Conservation (phyloP, 768 basidiomycete species). For the Calocybe indica region DNA sequence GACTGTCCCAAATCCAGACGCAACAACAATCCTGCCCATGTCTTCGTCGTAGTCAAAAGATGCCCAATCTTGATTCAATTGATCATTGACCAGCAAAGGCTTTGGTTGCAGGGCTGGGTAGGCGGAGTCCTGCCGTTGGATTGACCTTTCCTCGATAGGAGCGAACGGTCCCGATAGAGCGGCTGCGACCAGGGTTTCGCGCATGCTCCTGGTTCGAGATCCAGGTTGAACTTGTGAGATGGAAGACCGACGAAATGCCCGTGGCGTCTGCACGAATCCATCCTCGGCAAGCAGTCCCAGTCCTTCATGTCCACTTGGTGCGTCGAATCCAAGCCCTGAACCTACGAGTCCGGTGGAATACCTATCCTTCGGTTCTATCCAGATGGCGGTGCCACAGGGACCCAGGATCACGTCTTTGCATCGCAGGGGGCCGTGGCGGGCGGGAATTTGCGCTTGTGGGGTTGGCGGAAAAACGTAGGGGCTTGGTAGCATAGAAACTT, state of each 20-base stretch:
- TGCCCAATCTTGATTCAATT: conserved; percentile 39
- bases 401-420: conserved; percentile 52
- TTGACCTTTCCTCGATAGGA: neutral
- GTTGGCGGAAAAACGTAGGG: conserved; percentile 48
- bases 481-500: neutral
- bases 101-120: conserved; percentile 1
- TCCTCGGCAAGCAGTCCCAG: no score
- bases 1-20: conserved; percentile 42
- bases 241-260: no score
- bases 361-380: conserved; percentile 53
- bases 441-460: conserved; percentile 26
- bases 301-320: conserved; percentile 14
- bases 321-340: conserved; percentile 12
- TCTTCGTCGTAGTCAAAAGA: conserved; percentile 60
- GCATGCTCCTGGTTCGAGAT: no score
- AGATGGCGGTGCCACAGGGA: conserved; percentile 50
- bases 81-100: conserved; percentile 25
- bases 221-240: no score
- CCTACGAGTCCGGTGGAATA: conserved; percentile 31
- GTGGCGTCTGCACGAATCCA: no score
- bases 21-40: conserved; percentile 46
- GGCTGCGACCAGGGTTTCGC: conserved; percentile 31
- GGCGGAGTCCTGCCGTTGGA: neutral
- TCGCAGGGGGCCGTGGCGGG: conserved; percentile 44
- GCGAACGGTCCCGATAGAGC: conserved; percentile 45